Conservation (phyloP, 805 yeast genomes). For the Metahyphopichia silvanorum region DNA sequence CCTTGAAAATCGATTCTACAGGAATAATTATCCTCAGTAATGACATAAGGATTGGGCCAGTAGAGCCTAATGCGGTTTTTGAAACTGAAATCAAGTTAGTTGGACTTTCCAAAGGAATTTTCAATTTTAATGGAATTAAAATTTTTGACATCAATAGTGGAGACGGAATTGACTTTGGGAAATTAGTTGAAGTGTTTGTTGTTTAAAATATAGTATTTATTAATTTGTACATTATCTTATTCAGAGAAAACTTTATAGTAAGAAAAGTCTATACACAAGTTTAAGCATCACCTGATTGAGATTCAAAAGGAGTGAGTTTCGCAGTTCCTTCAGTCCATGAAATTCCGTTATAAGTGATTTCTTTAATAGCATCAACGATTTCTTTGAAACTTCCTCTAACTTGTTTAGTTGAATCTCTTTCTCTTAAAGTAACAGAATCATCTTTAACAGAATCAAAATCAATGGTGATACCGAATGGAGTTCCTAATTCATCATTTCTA, state of each 20-base stretch:
- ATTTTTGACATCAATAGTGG: constrained; percentile 62
- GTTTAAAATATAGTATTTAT: constrained; percentile 12
- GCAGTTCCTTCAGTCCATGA: constrained; percentile 87
- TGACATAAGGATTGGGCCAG: constrained; percentile 60
- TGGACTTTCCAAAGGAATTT: constrained; percentile 64
- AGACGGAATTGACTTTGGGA: constrained; percentile 68
- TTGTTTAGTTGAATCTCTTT: constrained; percentile 94
- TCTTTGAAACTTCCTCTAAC: constrained; percentile 86
- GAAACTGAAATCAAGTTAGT: constrained; percentile 61
- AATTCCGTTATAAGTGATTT: constrained; percentile 68
- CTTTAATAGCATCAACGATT: constrained; percentile 66
- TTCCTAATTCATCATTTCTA: constrained; percentile 97
- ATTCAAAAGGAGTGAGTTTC: constrained; percentile 66
- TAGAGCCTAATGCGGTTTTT: constrained; percentile 59
- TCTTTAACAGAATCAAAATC: constrained; percentile 92
- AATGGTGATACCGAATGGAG: constrained; percentile 96
- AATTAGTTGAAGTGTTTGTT: constrained; percentile 66
- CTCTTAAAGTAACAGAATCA: constrained; percentile 88
- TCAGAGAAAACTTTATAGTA: constrained; percentile 1
- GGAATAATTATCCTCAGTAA: constrained; percentile 66
- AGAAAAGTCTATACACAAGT: background rate
- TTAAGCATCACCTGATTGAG: constrained; percentile 47
- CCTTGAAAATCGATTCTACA: constrained; percentile 36
- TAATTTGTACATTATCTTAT: background rate
- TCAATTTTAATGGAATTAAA: constrained; percentile 60